Evolutionary conservation across 2,329 filamentous ascomycete genomes (phyloP).

Genomic region (Fusarium sambucinum): DNA sequence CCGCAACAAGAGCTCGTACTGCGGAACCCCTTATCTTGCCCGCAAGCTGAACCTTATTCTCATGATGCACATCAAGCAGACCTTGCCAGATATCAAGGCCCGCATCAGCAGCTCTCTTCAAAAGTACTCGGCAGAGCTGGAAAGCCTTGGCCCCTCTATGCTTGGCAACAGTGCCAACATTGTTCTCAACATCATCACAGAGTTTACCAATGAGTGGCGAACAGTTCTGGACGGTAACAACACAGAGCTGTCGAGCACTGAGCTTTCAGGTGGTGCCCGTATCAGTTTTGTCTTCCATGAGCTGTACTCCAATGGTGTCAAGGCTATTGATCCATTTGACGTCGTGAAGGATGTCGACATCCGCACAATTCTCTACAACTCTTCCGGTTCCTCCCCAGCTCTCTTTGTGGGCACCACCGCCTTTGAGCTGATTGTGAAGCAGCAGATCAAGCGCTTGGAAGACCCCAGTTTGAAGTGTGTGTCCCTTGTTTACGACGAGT

Average conservation of each 20-base stretch:
- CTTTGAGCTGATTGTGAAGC: slow-evolving; percentile 99
- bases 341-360: slow-evolving; percentile 98
- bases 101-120: slow-evolving; percentile 93
- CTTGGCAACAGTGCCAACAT: slow-evolving; percentile 97
- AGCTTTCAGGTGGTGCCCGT: slow-evolving; percentile 95
- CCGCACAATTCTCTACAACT: slow-evolving; percentile 97
- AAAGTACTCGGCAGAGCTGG: slow-evolving; percentile 88
- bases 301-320: slow-evolving; percentile 95
- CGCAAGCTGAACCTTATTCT: slow-evolving; percentile 97
- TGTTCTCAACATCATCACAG: slow-evolving; percentile 97
- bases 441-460: slow-evolving; percentile 96
- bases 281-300: slow-evolving; percentile 99
- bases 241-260: slow-evolving; percentile 91
- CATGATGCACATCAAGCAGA: slow-evolving; percentile 99
- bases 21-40: slow-evolving; percentile 95
- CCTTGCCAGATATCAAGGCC: slow-evolving; percentile 96
- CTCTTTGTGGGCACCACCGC: slow-evolving; percentile 97
- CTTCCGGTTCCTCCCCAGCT: slow-evolving; percentile 95
- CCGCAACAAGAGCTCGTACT: slow-evolving; percentile 98
- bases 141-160: slow-evolving; percentile 89
- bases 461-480: slow-evolving; percentile 98
- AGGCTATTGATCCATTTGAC: slow-evolving; percentile 97
- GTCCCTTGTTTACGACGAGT: slow-evolving; percentile 94
- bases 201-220: slow-evolving; percentile 97
- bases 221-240: slow-evolving; percentile 97